These are phyloP conservation scores for Coniochaeta ligniaria DNA, from an alignment of 2,329 filamentous ascomycete genomes.

Conservation along the genomic window DNA sequence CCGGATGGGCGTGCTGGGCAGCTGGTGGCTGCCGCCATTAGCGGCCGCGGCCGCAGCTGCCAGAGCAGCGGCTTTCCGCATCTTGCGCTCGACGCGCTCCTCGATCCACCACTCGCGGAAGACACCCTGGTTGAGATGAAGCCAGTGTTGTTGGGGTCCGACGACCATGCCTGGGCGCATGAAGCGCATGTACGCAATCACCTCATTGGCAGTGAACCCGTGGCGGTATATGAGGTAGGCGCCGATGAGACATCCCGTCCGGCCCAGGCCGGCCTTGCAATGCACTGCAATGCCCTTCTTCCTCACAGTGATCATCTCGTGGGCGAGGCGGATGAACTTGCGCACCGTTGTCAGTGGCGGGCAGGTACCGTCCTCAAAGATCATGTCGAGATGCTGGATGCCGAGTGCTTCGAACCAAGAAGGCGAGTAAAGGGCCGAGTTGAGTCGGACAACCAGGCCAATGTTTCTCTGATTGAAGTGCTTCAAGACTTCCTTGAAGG, in stretches of 20 bases:
- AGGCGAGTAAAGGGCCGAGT: constrained; percentile 91
- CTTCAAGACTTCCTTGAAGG: constrained; percentile 91
- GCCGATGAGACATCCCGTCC: constrained; percentile 93
- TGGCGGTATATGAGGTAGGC: constrained; percentile 97
- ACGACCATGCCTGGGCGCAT: constrained; percentile 99
- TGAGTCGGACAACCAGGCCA: constrained; percentile 88
- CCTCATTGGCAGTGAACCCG: constrained; percentile 93
- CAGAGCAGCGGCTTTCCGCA: constrained; percentile 51
- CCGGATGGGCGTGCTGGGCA: constrained; percentile 53
- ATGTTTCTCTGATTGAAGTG: constrained; percentile 87
- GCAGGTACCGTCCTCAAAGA: constrained; percentile 97
- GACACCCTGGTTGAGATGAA: constrained; percentile 90
- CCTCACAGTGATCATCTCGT: constrained; percentile 86
- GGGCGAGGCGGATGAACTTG: constrained; percentile 90
- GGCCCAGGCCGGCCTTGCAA: constrained; percentile 94
- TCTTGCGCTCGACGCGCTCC: constrained; percentile 68
- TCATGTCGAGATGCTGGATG: constrained; percentile 97
- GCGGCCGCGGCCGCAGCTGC: constrained; percentile 30
- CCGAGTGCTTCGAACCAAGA: constrained; percentile 96
- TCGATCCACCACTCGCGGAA: constrained; percentile 99
- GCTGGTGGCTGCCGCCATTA: constrained; percentile 11
- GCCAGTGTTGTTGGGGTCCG: constrained; percentile 96
- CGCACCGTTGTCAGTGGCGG: constrained; percentile 82
- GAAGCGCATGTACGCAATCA: constrained; percentile 98
- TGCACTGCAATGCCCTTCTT: constrained; percentile 95